These are phyloP conservation scores for Cerrena zonata DNA, from an alignment of 1,284 basidiomycete genomes.

Conservation along the genomic window DNA sequence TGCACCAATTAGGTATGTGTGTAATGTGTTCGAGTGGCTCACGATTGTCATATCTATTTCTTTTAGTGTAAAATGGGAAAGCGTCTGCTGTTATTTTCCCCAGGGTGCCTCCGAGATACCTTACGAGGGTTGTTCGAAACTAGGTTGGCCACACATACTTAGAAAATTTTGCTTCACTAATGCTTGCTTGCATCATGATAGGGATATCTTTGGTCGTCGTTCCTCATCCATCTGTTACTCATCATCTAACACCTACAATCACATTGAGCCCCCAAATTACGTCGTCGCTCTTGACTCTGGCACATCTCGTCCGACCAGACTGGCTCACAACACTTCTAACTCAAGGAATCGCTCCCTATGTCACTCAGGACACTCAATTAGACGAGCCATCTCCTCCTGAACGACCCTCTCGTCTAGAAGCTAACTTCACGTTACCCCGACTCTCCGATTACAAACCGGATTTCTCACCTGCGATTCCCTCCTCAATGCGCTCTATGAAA, in stretches of 20 bases:
- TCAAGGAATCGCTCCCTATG: slow-evolving; percentile 34
- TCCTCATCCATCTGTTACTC: slow-evolving; percentile 43
- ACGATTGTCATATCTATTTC: background rate
- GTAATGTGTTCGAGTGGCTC: background rate
- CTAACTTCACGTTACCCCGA: slow-evolving; percentile 42
- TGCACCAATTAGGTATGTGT: slow-evolving; percentile 38
- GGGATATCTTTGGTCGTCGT: slow-evolving; percentile 50
- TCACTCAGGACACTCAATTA: background rate
- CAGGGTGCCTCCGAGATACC: slow-evolving; percentile 25
- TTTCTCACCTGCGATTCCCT: slow-evolving; percentile 44
- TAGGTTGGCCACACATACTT: slow-evolving; percentile 39
- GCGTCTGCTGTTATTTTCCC: slow-evolving; percentile 43
- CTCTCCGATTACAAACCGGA: slow-evolving; percentile 51
- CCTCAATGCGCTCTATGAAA: slow-evolving; percentile 42
- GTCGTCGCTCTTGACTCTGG: slow-evolving; percentile 49
- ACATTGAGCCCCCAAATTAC: slow-evolving; percentile 43
- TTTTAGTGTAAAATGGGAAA: slow-evolving; percentile 46
- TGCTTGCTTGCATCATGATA: slow-evolving; percentile 19
- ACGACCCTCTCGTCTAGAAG: slow-evolving; percentile 42
- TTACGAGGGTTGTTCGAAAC: slow-evolving; percentile 42
- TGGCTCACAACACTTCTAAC: slow-evolving; percentile 58
- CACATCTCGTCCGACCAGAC: slow-evolving; percentile 53
- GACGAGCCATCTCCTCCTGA: background rate
- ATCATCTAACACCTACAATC: slow-evolving; percentile 52
- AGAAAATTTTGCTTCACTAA: background rate